Percentiles rank a stretch among this genome's conserved stretches.
These are phyloP conservation scores for Colletotrichum melonis DNA, from an alignment of 2,329 filamentous ascomycete species.

Conservation along the genomic window DNA sequence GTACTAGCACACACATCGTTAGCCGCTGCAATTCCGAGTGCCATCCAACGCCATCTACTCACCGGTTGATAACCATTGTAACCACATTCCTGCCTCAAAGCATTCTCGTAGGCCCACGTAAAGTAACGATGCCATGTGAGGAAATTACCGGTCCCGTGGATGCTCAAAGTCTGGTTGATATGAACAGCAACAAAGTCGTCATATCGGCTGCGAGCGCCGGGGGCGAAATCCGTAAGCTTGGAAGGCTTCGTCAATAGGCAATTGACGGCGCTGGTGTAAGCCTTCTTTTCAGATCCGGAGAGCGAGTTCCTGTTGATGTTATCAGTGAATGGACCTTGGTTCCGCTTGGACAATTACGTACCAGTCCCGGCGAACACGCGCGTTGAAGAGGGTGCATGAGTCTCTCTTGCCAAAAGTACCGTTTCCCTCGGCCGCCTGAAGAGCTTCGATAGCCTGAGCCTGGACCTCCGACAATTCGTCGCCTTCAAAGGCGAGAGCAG, in stretches of 20 bases:
- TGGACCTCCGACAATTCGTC: slow-evolving; percentile 17
- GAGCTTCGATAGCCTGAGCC: slow-evolving; percentile 6
- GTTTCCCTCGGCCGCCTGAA: background rate
- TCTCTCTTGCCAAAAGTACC: background rate
- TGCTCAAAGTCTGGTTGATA: slow-evolving; percentile 21
- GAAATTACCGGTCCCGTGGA: slow-evolving; percentile 33
- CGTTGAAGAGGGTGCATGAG: slow-evolving; percentile 9
- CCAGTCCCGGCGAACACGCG: slow-evolving; percentile 13
- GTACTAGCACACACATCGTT: slow-evolving; percentile 39
- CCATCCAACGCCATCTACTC: background rate
- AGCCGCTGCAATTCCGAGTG: background rate
- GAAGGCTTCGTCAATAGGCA: slow-evolving; percentile 24
- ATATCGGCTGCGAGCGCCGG: slow-evolving; percentile 33
- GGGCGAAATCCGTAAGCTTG: slow-evolving; percentile 24
- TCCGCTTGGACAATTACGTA: background rate
- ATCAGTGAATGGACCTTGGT: background rate
- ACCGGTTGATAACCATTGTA: slow-evolving; percentile 36
- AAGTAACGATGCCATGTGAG: slow-evolving; percentile 36
- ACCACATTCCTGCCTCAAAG: slow-evolving; percentile 33
- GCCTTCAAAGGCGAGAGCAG: background rate
- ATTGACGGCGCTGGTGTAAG: slow-evolving; percentile 34
- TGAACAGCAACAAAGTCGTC: slow-evolving; percentile 37
- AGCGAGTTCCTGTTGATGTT: slow-evolving; percentile 36
- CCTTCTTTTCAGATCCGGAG: slow-evolving; percentile 36
- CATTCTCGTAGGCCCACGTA: slow-evolving; percentile 27